These are phyloP conservation scores for Herpotrichia juniperi DNA, from an alignment of 2,329 filamentous ascomycete genomes.

Conservation along the genomic window DNA sequence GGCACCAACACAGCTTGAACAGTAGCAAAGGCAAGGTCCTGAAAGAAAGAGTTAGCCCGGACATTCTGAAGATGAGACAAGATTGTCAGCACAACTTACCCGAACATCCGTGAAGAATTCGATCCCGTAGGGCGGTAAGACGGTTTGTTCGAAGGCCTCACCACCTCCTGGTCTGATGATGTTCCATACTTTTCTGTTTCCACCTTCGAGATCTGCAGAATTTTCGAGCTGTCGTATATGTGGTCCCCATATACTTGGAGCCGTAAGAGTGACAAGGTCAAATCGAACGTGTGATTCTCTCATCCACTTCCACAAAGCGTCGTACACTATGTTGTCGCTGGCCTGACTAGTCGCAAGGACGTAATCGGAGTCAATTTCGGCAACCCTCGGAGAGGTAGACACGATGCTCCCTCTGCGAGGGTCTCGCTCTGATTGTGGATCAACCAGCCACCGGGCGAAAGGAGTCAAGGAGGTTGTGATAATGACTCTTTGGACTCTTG, in stretches of 20 bases:
- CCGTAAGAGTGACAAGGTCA: constrained; percentile 29
- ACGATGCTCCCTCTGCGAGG: constrained; percentile 6
- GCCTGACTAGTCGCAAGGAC: constrained; percentile 32
- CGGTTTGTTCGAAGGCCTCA: constrained; percentile 17
- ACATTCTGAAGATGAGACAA: background rate
- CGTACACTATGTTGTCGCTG: constrained; percentile 31
- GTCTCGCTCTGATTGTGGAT: constrained; percentile 16
- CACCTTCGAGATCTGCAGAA: constrained; percentile 31
- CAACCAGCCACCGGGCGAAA: constrained; percentile 33
- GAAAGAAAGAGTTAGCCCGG: constrained; percentile 15
- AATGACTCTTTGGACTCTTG: constrained; percentile 28
- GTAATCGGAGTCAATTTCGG: constrained; percentile 27
- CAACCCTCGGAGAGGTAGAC: constrained; percentile 12
- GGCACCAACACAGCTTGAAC: constrained; percentile 28
- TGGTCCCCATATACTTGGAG: constrained; percentile 34
- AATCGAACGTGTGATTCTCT: constrained; percentile 24
- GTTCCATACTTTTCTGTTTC: constrained; percentile 34
- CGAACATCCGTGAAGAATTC: constrained; percentile 34
- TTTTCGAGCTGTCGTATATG: constrained; percentile 24
- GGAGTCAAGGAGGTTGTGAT: constrained; percentile 29
- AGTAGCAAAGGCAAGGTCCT: constrained; percentile 35
- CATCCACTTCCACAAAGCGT: constrained; percentile 27
- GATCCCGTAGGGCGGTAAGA: constrained; percentile 29
- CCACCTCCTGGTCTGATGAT: constrained; percentile 22
- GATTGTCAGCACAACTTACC: constrained; percentile 23